phyloP scores from a whole-genome alignment of 2,329 filamentous ascomycete species.

The Fusarium miscanthi region DNA sequence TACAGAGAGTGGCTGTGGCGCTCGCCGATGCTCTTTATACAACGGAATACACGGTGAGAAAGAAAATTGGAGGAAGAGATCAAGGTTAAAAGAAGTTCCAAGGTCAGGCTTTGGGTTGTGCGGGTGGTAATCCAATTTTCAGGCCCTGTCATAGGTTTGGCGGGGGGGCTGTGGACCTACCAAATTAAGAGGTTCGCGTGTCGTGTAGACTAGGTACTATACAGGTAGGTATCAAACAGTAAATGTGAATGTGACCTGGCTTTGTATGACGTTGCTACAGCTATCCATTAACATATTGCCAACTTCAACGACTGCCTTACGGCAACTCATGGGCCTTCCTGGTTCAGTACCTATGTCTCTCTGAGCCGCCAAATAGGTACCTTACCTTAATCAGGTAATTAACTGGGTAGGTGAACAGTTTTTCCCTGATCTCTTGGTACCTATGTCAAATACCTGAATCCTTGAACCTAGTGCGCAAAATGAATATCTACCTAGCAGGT shows the following conservation, averaged over 20 bases:
- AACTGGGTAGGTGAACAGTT: neutral
- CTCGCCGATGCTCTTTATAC: slow-evolving; percentile 38
- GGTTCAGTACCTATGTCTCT: neutral
- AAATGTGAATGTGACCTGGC: neutral
- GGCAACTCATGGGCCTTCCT: neutral
- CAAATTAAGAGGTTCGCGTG: neutral
- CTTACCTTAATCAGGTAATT: too few relatives aligned
- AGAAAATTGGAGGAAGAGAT: slow-evolving; percentile 17
- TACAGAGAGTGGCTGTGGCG: slow-evolving; percentile 35
- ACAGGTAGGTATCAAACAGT: neutral
- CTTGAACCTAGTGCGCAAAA: neutral
- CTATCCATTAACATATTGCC: neutral
- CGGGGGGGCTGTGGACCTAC: slow-evolving; percentile 45
- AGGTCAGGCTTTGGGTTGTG: slow-evolving; percentile 29
- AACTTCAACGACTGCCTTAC: neutral
- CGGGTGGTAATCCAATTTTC: slow-evolving; percentile 39
- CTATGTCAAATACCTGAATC: neutral
- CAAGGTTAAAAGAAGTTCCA: slow-evolving; percentile 33
- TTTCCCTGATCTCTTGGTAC: neutral
- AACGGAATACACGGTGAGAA: slow-evolving; percentile 24
- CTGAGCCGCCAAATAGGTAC: neutral
- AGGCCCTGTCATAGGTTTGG: slow-evolving; percentile 34
- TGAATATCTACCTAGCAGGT: neutral
- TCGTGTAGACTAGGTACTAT: neutral
- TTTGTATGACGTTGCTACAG: slow-evolving; percentile 19